These are phyloP conservation scores for Turnera subulata DNA, from an alignment of 345 rosid species.

Conservation along the genomic window DNA sequence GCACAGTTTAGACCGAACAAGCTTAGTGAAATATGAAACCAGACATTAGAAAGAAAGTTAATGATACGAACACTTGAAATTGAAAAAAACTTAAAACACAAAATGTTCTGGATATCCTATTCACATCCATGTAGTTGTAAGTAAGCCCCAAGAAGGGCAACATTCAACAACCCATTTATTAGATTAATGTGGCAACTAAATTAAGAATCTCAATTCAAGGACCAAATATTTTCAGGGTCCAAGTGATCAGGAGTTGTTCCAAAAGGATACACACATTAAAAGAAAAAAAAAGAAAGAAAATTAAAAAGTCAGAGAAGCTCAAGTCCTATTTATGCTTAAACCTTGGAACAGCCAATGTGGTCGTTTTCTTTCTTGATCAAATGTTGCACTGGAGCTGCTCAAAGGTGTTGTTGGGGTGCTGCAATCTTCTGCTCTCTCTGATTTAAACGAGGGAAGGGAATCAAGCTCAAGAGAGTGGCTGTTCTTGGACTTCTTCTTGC, in stretches of 20 bases:
- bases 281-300: too few species aligned
- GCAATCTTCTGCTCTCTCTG: conserved; percentile 36
- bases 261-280: conserved; percentile 9
- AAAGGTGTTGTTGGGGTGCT: conserved; percentile 48
- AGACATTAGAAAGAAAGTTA: too few species aligned
- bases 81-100: not conserved
- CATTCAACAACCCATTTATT: conserved; percentile 12
- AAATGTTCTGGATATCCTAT: conserved; percentile 3
- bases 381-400: conserved; percentile 53
- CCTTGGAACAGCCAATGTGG: conserved; percentile 76
- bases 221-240: conserved; percentile 18
- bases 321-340: conserved; percentile 46
- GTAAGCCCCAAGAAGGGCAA: conserved; percentile 18
- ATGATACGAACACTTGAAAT: too few species aligned
- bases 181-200: conserved; percentile 16
- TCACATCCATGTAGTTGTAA: conserved; percentile 24
- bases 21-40: too few species aligned
- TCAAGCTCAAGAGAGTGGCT: conserved; percentile 20
- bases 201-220: conserved; percentile 20
- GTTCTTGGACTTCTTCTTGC: conserved; percentile 18
- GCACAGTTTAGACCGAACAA: too few species aligned
- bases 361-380: conserved; percentile 53
- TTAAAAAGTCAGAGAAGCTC: too few species aligned
- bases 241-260: conserved; percentile 4
- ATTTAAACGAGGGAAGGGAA: conserved; percentile 26